phyloP scores from a whole-genome alignment of 2,329 filamentous ascomycete genomes.

The Arthrobotrys musiformis region DNA sequence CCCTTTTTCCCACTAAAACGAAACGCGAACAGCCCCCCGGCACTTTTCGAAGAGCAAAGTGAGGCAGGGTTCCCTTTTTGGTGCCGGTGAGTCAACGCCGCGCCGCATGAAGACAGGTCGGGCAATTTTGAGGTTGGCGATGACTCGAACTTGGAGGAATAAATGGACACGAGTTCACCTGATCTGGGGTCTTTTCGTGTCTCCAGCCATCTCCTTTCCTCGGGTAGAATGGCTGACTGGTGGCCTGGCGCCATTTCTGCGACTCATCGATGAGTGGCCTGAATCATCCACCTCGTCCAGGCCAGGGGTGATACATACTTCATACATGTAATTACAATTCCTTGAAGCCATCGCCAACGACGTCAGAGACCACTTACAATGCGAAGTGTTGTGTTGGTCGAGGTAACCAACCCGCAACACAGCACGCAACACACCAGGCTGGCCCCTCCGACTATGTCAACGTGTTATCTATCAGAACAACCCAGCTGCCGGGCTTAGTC shows the following conservation, averaged over 20 bases:
- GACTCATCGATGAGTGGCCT: slow-evolving; percentile 51
- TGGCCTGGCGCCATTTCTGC: slow-evolving; percentile 35
- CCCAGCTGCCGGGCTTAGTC: not conserved
- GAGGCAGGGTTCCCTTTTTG: not conserved
- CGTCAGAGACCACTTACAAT: not conserved
- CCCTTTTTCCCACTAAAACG: not conserved
- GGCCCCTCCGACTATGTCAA: slow-evolving; percentile 25
- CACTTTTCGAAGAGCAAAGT: not conserved
- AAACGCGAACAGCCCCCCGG: slow-evolving; percentile 6
- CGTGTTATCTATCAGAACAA: slow-evolving; percentile 38
- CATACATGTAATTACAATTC: no score
- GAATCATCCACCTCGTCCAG: slow-evolving; percentile 22
- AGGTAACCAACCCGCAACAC: not conserved
- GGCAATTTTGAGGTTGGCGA: no score
- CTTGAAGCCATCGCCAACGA: no score
- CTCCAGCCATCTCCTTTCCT: not conserved
- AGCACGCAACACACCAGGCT: slow-evolving; percentile 24
- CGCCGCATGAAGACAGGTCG: no score
- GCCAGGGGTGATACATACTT: no score
- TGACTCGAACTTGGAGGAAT: slow-evolving; percentile 40
- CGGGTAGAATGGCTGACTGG: not conserved
- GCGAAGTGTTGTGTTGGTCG: not conserved
- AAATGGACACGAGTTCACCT: slow-evolving; percentile 47
- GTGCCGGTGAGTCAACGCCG: not conserved
- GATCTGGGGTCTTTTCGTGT: not conserved